Conservation (phyloP, 805 yeast species). For the Barnettozyma sucrosica region DNA sequence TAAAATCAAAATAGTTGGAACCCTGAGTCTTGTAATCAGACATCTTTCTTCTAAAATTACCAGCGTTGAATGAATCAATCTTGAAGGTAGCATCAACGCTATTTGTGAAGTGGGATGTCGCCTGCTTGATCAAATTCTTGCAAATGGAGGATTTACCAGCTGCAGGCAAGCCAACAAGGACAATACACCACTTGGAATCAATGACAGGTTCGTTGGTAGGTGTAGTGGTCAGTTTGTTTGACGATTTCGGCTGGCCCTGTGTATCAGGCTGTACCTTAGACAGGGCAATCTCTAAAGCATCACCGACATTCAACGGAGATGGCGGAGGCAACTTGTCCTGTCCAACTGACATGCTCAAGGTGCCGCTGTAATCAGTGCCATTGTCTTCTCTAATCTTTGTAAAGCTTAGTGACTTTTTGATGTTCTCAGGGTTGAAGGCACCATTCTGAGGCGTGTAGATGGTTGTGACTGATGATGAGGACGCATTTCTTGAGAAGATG, state of each 20-base stretch:
- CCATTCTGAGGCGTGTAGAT: conserved; percentile 4
- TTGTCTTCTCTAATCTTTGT: conserved; percentile 15
- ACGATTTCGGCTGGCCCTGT: conserved; percentile 18
- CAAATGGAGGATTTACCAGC: conserved; percentile 72
- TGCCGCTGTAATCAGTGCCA: not conserved
- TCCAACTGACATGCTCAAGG: not conserved
- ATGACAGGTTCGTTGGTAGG: conserved; percentile 22
- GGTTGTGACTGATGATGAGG: conserved; percentile 21
- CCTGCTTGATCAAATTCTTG: conserved; percentile 54
- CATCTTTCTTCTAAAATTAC: conserved; percentile 54
- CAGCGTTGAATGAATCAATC: conserved; percentile 60
- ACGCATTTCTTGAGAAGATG: conserved; percentile 23
- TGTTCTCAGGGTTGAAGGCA: conserved; percentile 5
- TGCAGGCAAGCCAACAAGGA: conserved; percentile 75
- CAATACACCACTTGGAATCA: conserved; percentile 50
- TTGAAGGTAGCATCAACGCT: conserved; percentile 21
- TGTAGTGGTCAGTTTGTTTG: conserved; percentile 23
- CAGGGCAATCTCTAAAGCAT: conserved; percentile 16
- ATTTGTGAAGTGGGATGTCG: conserved; percentile 27
- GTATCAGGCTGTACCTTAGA: conserved; percentile 5
- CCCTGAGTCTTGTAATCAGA: conserved; percentile 33
- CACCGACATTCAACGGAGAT: conserved; percentile 6
- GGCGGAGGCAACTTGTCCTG: not conserved
- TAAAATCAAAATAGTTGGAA: conserved; percentile 36
- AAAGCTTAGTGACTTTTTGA: conserved; percentile 16